Base-by-base conservation (phyloP, 768 basidiomycete species). In the Lactifluus volemus region DNA sequence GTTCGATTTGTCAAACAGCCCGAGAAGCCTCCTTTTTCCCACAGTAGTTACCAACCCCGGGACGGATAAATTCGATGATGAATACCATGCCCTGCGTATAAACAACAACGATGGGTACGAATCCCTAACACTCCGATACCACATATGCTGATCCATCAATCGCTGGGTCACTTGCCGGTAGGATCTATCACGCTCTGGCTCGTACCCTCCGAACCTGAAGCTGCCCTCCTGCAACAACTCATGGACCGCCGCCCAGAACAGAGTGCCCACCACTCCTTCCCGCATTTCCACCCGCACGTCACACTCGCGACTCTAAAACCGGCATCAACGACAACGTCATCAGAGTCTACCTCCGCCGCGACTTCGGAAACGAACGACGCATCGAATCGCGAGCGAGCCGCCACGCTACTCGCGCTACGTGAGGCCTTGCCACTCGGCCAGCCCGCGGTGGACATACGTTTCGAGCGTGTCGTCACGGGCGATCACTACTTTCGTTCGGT, bases 401-500 rank as follows among this genome's bases (percentile, higher is more conserved):
- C 17, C 36, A 21, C n/a, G 4, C 39, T 74, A 17, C 65, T 75
- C 11, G 63, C 70, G 14, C 73, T 84, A 32, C 71, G 77, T 4
- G 67, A 72, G 1, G 72, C 79, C 6, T 64, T 84, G 17, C 76
- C 79, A 8, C 11, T 63, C 7, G 61, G 63, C 12, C 72, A 76
- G 29, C 63, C 59, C 5, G 66, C 72, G 8, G 63, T 88, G 38
- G 67, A 68, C 15, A 71, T 81, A 65, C 62, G 71, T 34, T 89
- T 90, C 69, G 68, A 74, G 59, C 75, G 79, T 1, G 74, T 90
- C 50, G 76, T 79, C 19, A 75, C 81, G 5, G 84, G 86, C 41
- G 73, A 77, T 41, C 81, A 82, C 66, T 91, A 84, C 73, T 89
- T 82, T 70, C 83, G 85, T 65, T 88, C 87, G 0, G 84, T 90